phyloP scores from a whole-genome alignment of 31 red algal genomes.

The Asparagopsis taxiformis region DNA sequence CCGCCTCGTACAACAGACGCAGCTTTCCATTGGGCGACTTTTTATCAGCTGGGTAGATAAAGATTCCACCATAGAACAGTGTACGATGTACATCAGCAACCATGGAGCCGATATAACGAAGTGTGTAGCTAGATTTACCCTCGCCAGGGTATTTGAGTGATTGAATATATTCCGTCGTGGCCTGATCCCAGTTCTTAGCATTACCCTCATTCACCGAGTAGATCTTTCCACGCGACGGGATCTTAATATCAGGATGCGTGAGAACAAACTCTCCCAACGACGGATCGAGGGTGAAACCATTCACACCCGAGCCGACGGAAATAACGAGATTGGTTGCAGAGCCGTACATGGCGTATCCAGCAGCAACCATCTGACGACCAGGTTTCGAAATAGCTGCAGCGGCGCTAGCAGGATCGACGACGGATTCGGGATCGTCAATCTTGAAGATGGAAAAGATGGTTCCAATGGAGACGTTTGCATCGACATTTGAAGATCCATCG shows the following conservation, averaged over 20 bases:
- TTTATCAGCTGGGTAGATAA: slow-evolving; percentile 98
- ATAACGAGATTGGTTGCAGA: slow-evolving; percentile 96
- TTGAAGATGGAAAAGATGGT: slow-evolving; percentile 97
- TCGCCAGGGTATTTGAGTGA: slow-evolving; percentile 86
- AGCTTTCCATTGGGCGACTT: slow-evolving; percentile 96
- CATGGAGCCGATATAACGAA: slow-evolving; percentile 99
- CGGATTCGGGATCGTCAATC: slow-evolving; percentile 66
- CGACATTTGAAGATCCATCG: slow-evolving; percentile 95
- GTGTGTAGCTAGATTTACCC: slow-evolving; percentile 78
- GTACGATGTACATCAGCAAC: slow-evolving; percentile 98
- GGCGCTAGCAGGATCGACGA: slow-evolving; percentile 72
- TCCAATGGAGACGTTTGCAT: slow-evolving; percentile 98
- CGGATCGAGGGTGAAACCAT: slow-evolving; percentile 97
- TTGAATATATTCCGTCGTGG: slow-evolving; percentile 84
- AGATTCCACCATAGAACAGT: slow-evolving; percentile 96
- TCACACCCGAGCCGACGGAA: slow-evolving; percentile 77
- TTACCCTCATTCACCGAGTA: slow-evolving; percentile 99
- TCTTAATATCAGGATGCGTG: slow-evolving; percentile 95
- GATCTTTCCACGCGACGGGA: slow-evolving; percentile 89
- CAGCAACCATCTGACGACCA: slow-evolving; percentile 89
- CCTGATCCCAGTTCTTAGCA: slow-evolving; percentile 87
- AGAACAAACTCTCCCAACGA: slow-evolving; percentile 97
- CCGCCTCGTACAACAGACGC: slow-evolving; percentile 96
- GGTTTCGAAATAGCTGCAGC: slow-evolving; percentile 72
- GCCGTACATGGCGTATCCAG: slow-evolving; percentile 98